Evolutionary conservation across 1,139 yeast species (phyloP), one percentile per base, ranked within the genome.

Genomic region (Kluyveromyces sp.): DNA sequence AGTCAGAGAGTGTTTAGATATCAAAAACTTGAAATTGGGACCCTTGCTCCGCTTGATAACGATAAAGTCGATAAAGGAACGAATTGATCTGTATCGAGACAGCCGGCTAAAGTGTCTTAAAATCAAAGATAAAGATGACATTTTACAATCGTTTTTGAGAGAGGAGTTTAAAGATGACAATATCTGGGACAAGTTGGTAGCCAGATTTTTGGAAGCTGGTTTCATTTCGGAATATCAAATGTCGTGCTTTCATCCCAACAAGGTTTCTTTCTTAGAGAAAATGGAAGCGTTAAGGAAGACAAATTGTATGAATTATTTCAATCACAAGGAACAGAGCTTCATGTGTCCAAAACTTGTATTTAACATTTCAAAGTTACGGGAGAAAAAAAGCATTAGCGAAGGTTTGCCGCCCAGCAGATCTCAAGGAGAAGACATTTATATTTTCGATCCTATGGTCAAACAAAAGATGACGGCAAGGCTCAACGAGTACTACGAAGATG

Each of bases 391-490:
- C 26, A 22, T 22, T 9, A 9, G 26, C 26, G 26, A 22, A 22
- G 26, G 26, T 22, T 9, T 22, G 26, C 26, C 26, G 9, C 26
- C 26, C 6, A 25, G 8, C 12, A 35, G 31, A 25, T 18, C 22
- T 13, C 8, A 4, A 3, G n/a, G 7, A n/a, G 39, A 35, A 12
- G 39, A 35, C 12, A n/a, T 35, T 7, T 22, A 18, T 8, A 19
- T 38, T 12, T 38, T 30, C 13, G 35, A 30, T 20, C 36, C 41
- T 3, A 30, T 38, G 36, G 34, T 38, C 7, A 38, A 38, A 19
- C 30, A 19, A 25, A 7, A 19, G 13, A 38, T 38, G 36, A 19
- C 15, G 9, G 34, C 29, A 2, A 32, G 22, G 20, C 22, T 38
- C 6, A 16, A 13, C 13, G 13, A 11, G 12, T 38, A 38, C 33